These are phyloP conservation scores for Bruguiera sexangula DNA, from an alignment of 345 rosid species.

Conservation along the genomic window DNA sequence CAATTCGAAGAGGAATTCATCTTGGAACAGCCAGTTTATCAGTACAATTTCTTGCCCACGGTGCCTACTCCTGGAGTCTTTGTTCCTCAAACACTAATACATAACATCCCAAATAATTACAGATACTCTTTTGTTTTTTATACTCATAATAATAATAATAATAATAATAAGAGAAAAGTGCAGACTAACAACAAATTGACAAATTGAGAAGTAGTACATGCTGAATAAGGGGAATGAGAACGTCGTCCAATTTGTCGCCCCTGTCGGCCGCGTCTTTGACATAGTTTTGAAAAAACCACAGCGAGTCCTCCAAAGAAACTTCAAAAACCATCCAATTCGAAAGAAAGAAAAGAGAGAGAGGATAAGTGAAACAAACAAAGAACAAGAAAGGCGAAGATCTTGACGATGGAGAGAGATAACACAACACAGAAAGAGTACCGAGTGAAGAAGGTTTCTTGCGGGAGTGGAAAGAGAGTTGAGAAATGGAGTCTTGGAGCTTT, in stretches of 20 bases:
- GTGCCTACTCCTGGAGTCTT: constrained; percentile 37
- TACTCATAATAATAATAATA: no score
- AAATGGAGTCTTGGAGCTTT: constrained; percentile 57
- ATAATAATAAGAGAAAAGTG: not conserved
- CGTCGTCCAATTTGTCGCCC: constrained; percentile 44
- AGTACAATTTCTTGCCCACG: constrained; percentile 53
- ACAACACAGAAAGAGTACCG: constrained; percentile 27
- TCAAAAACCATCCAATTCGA: not conserved
- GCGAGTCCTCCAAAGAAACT: constrained; percentile 71
- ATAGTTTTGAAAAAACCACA: constrained; percentile 55
- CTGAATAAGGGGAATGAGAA: constrained; percentile 70
- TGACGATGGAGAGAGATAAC: not conserved
- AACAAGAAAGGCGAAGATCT: constrained; percentile 3
- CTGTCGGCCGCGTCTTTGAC: constrained; percentile 53
- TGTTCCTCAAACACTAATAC: constrained; percentile 53
- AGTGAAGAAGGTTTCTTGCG: constrained; percentile 29
- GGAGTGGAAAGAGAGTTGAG: constrained; percentile 44
- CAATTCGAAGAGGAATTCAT: constrained; percentile 52
- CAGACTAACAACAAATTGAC: no score
- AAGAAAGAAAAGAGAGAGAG: not conserved
- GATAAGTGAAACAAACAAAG: not conserved
- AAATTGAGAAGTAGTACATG: constrained; percentile 39
- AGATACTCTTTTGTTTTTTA: not conserved
- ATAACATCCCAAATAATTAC: not conserved
- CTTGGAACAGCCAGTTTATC: constrained; percentile 68